phyloP scores from a whole-genome alignment of 1,139 yeast species.

The Suhomyces bribrorum region DNA sequence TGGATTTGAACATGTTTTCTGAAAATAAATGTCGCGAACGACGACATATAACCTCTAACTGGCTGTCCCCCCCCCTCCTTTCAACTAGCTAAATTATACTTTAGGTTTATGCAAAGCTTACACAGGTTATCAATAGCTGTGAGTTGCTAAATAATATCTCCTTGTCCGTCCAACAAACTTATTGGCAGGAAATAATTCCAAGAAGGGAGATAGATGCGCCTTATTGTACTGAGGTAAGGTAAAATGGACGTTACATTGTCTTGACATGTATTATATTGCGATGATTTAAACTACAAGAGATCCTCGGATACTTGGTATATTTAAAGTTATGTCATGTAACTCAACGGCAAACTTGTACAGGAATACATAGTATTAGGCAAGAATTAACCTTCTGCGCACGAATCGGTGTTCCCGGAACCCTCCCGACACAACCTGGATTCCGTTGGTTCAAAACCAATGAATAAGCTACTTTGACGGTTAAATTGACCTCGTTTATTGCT shows the following conservation, averaged over 20 bases:
- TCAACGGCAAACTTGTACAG: not conserved
- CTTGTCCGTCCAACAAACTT: not conserved
- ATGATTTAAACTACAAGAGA: not conserved
- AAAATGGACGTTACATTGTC: not conserved
- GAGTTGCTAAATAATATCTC: not conserved
- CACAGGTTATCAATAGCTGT: not conserved
- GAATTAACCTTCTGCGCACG: too few relatives aligned
- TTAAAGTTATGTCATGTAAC: not conserved
- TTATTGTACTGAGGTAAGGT: not conserved
- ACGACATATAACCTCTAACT: not conserved
- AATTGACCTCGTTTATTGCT: too few relatives aligned
- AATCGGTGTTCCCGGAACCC: too few relatives aligned
- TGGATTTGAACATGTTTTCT: not conserved
- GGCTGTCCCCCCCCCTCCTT: too few relatives aligned
- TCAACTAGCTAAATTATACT: too few relatives aligned
- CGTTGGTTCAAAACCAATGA: too few relatives aligned
- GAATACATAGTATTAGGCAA: not conserved
- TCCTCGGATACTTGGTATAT: not conserved
- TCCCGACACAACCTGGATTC: too few relatives aligned
- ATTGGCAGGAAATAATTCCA: not conserved
- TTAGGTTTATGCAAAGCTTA: not conserved
- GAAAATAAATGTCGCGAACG: not conserved
- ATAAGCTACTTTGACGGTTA: too few relatives aligned
- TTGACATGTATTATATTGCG: not conserved
- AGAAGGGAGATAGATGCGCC: not conserved